phyloP scores from a whole-genome alignment of 805 yeast genomes.

The Ogataea thermomethanolica region DNA sequence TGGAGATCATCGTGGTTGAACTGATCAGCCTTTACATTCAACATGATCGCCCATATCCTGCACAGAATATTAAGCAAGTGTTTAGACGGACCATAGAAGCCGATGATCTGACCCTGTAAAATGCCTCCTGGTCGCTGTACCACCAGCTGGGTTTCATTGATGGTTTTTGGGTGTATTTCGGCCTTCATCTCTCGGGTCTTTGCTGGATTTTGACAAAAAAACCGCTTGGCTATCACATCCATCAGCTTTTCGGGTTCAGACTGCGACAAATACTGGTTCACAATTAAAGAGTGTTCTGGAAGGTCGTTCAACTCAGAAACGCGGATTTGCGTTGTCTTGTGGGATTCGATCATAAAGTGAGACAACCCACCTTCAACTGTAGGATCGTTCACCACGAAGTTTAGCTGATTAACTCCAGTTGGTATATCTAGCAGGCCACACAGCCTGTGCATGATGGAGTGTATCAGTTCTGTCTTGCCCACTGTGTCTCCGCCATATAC shows the following conservation, averaged over 20 bases:
- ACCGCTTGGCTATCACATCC: neutral
- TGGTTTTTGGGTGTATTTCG: neutral
- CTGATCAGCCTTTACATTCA: neutral
- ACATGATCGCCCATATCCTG: neutral
- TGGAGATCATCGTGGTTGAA: neutral
- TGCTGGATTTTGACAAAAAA: neutral
- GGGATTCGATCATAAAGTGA: neutral
- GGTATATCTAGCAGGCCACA: conserved; percentile 9
- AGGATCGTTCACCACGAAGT: conserved; percentile 6
- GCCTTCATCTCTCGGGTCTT: neutral
- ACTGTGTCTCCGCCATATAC: conserved; percentile 14
- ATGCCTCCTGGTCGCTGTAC: neutral
- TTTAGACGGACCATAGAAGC: neutral
- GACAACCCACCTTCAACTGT: neutral
- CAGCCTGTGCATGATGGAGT: conserved; percentile 8
- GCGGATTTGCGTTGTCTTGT: neutral
- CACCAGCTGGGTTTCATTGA: neutral
- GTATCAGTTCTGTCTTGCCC: conserved; percentile 4
- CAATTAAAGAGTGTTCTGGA: neutral
- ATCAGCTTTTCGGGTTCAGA: neutral
- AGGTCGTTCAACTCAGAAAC: neutral
- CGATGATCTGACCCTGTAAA: neutral
- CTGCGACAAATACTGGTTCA: neutral
- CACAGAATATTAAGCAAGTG: neutral
- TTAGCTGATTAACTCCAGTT: neutral